Evolutionary conservation across 2,329 filamentous ascomycete species (phyloP), one percentile per base, ranked within the genome.

Genomic region (Paramyrothecium roridum): DNA sequence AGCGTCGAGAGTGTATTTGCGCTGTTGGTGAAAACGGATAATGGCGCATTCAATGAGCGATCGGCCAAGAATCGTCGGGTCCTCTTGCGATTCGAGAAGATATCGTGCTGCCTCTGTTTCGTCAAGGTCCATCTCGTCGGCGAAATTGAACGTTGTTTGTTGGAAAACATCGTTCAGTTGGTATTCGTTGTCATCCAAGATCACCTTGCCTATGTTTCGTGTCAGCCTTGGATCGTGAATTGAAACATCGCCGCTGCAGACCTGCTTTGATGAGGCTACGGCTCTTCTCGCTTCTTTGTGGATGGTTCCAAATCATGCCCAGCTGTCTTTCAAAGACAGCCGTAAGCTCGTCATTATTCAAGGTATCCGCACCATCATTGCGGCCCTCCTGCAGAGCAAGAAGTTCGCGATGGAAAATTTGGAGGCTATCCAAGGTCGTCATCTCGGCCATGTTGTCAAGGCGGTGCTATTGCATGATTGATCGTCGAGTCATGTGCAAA

Each of bases 91-190:
- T 54, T 88, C 86, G 52, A 96, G 76, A 55, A 96, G 84, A 51
- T 95, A 82, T 61, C 83, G 81, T 11, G 91, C 90, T 19, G 93
- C 89, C 64, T 95, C 85, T 55, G 96, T 70, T 73, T 99, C 96
- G 73, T 99, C 93, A 52, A 99, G 80, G 65, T 96, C 87, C 58
- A 97, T 80, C 63, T 91, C 90, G 71, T 98, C 93, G 54, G 93
- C 90, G 40, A 99, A 80, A 64, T 91, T 84, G 33, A 96, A 79
- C 22, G 87, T 84, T 62, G 88, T 86, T 71, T 96, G 88, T 67
- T 93, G 86, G 73, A 99, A 98, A 59, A 91, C 87, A 54, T 90
- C 83, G 73, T 96, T 97, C 75, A 99, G 79, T 21, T 81, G 77
- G 71, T 91, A 98, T 65, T 93, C 85, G 34, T 84, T 81, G 59